phyloP scores from a whole-genome alignment of 2,329 filamentous ascomycete species.

The Stagonosporopsis cucurbitacearum region DNA sequence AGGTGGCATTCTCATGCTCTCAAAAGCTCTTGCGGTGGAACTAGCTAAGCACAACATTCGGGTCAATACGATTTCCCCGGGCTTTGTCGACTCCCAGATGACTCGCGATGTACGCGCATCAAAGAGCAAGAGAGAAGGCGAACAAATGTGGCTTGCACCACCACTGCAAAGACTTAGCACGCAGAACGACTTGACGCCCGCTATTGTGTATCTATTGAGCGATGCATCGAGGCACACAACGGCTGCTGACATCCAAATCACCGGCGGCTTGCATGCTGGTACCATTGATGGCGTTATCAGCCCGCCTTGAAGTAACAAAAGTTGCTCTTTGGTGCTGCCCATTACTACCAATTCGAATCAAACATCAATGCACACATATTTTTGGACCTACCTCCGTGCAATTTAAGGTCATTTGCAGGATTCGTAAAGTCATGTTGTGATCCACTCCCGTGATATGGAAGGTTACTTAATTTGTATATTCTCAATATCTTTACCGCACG shows the following conservation, averaged over 20 bases:
- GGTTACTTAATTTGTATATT: too few species aligned
- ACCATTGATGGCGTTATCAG: conserved; percentile 22
- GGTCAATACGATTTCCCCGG: conserved; percentile 43
- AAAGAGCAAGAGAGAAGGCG: conserved; percentile 22
- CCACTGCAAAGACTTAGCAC: conserved; percentile 51
- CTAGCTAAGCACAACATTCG: conserved; percentile 42
- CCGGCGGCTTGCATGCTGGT: conserved; percentile 49
- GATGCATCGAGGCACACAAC: conserved; percentile 55
- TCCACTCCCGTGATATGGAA: too few species aligned
- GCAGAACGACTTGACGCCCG: conserved; percentile 53
- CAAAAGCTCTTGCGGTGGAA: conserved; percentile 47
- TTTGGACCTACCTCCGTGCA: too few species aligned
- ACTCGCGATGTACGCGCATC: conserved; percentile 26
- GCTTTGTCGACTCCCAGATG: conserved; percentile 42
- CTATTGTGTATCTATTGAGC: conserved; percentile 54
- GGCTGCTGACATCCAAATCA: conserved; percentile 54
- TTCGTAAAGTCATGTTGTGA: too few species aligned
- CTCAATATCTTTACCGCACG: too few species aligned
- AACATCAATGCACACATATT: too few species aligned
- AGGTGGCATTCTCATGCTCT: conserved; percentile 51
- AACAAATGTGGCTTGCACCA: conserved; percentile 31
- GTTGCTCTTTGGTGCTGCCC: too few species aligned
- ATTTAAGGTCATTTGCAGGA: too few species aligned
- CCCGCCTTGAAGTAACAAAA: neutral
- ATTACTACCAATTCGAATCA: too few species aligned